These are phyloP conservation scores for Acorus calamus DNA, from an alignment of 106 monocot species.

Conservation along the genomic window DNA sequence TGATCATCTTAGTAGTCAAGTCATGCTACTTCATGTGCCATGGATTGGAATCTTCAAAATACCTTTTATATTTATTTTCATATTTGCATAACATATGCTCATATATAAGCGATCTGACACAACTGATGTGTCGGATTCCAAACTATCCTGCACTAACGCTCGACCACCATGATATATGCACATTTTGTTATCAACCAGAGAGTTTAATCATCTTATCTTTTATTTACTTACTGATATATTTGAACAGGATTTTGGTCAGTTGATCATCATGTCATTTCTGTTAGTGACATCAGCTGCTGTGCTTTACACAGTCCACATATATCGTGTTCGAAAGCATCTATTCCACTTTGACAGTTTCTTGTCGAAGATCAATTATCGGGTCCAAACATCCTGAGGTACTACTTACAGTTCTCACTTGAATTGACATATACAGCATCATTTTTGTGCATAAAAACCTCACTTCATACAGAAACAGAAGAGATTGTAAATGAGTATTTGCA, in stretches of 20 bases:
- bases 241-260: conserved; percentile 65
- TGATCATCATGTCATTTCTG: conserved; percentile 72
- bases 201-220: not conserved
- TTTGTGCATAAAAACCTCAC: no score
- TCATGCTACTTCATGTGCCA: not conserved
- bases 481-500: no score
- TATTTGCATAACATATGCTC: no score
- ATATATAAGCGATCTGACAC: no score
- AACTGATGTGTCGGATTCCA: no score
- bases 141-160: no score
- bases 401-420: no score
- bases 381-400: not conserved
- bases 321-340: conserved; percentile 70
- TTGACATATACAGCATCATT: no score
- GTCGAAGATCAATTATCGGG: conserved; percentile 10
- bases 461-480: no score
- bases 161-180: no score
- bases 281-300: conserved; percentile 51
- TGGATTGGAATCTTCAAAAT: not conserved
- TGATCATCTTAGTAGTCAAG: not conserved
- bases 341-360: conserved; percentile 75
- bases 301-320: conserved; percentile 61
- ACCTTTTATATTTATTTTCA: no score
- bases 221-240: not conserved
- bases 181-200: no score